Conservation (phyloP, 2,329 filamentous ascomycete species). For the Colletotrichum sp. region DNA sequence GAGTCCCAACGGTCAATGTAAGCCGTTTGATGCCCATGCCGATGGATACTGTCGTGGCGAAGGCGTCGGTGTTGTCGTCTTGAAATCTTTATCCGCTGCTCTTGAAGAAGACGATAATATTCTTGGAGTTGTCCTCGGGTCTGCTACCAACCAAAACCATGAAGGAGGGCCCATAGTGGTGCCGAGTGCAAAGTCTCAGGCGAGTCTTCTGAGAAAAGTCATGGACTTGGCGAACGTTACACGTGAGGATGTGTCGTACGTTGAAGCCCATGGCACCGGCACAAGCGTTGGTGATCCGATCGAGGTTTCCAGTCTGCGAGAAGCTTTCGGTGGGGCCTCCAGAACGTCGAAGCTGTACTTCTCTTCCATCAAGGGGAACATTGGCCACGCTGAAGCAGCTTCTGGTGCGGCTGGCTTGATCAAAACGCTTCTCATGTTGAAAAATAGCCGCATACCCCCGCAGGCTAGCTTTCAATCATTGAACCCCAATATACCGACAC, state of each 20-base stretch:
- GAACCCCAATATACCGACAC: slow-evolving; percentile 25
- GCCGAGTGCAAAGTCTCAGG: slow-evolving; percentile 29
- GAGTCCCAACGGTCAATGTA: slow-evolving; percentile 34
- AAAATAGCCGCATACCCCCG: slow-evolving; percentile 23
- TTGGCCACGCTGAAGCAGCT: slow-evolving; percentile 37
- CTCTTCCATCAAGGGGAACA: slow-evolving; percentile 36
- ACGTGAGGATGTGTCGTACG: background rate
- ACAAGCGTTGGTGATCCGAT: slow-evolving; percentile 46
- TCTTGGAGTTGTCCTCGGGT: slow-evolving; percentile 42
- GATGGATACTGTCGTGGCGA: slow-evolving; percentile 59
- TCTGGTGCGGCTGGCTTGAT: slow-evolving; percentile 29
- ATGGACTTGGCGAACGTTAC: slow-evolving; percentile 35
- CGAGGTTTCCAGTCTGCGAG: slow-evolving; percentile 48
- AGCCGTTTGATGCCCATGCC: slow-evolving; percentile 34
- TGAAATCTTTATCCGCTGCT: slow-evolving; percentile 53
- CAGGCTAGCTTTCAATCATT: slow-evolving; percentile 28
- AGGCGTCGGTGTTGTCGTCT: slow-evolving; percentile 44
- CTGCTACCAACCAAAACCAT: slow-evolving; percentile 46
- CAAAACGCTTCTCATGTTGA: slow-evolving; percentile 31
- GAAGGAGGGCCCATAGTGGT: background rate
- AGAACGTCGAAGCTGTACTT: slow-evolving; percentile 35
- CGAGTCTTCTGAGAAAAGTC: slow-evolving; percentile 53
- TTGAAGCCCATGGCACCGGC: slow-evolving; percentile 52
- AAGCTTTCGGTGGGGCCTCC: background rate
- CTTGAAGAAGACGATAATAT: slow-evolving; percentile 51